Evolutionary conservation across 2,329 filamentous ascomycete species (phyloP), one percentile per base, ranked within the genome.

Genomic region (Metarhizium sp.): DNA sequence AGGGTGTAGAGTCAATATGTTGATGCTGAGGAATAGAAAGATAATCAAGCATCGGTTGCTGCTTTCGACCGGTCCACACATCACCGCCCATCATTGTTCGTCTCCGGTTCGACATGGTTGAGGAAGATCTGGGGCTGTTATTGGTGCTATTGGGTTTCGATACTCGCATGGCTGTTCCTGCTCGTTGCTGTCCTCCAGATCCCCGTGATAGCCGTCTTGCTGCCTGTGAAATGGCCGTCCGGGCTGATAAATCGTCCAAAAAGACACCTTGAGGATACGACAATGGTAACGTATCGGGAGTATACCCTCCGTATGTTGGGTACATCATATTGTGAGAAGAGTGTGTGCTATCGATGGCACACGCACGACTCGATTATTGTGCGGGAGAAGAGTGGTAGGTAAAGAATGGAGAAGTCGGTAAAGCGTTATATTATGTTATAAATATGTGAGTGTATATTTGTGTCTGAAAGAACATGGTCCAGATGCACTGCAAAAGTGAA

Each of bases 91-190:
- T 76, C 58, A 82, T 67, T 2, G 81, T 84, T 66, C 78, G 81
- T 65, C 83, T 76, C 61, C 81, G 73, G 56, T 73, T 71, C 61
- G 77, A 71, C 60, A 73, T 67, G 18, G 70, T 65, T n/a, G 75
- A 73, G 4, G 76, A 75, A 61, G 32, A 34, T 34, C 82, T 77
- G 14, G 86, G 86, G 67, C 86, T 89, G 70, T 81, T 88, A 73
- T 76, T 87, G 60, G 84, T 79, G 68, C 85, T 88, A 60, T 73
- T 79, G 14, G 85, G 82, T 69, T 89, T 89, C 55, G 71, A 71
- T 43, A 89, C 74, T 58, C 85, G 78, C 79, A 81, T 84, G 56
- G 73, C 71, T 57, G 71, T 73, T 61, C 71, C 74, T 51, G 68
- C 70, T 63, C 75, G 77, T 67, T 77, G 78, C 66, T 77, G 77